Percentiles rank a stretch among this genome's conserved stretches.
Conservation (phyloP, 169 alveolate genomes). For the Besnoitia besnoiti region DNA sequence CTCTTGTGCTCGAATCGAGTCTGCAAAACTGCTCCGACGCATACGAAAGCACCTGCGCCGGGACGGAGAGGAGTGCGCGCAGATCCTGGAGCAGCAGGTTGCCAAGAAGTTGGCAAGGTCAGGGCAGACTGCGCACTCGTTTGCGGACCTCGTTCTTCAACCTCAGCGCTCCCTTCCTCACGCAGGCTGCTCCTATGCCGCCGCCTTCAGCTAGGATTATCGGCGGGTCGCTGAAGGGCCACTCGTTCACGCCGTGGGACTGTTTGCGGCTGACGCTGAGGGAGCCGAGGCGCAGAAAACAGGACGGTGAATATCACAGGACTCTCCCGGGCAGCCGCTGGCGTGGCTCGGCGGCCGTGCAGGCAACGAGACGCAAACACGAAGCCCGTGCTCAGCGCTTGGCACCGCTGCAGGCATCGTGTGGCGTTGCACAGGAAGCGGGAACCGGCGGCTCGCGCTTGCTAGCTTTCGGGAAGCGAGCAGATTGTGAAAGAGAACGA, state of each 20-base stretch:
- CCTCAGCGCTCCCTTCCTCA: slow-evolving; percentile 52
- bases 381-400: too few species aligned
- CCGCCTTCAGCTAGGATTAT: slow-evolving; percentile 47
- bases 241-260: slow-evolving; percentile 62
- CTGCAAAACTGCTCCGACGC: background rate
- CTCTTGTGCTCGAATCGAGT: background rate
- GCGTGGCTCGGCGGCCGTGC: background rate
- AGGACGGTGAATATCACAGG: too few species aligned
- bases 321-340: background rate
- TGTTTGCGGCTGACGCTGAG: slow-evolving; percentile 47
- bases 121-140: background rate
- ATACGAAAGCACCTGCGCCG: background rate
- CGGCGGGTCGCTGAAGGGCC: slow-evolving; percentile 44
- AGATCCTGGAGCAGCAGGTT: background rate
- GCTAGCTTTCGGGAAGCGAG: background rate
- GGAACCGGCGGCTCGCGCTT: too few species aligned
- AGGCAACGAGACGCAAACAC: background rate
- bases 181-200: slow-evolving; percentile 62
- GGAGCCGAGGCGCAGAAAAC: background rate
- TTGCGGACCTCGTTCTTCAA: slow-evolving; percentile 44
- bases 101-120: slow-evolving; percentile 23
- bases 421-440: background rate
- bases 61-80: background rate
- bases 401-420: background rate
- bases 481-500: background rate